These are phyloP conservation scores for Exophiala sp. DNA, from an alignment of 2,329 filamentous ascomycete genomes.

Conservation along the genomic window DNA sequence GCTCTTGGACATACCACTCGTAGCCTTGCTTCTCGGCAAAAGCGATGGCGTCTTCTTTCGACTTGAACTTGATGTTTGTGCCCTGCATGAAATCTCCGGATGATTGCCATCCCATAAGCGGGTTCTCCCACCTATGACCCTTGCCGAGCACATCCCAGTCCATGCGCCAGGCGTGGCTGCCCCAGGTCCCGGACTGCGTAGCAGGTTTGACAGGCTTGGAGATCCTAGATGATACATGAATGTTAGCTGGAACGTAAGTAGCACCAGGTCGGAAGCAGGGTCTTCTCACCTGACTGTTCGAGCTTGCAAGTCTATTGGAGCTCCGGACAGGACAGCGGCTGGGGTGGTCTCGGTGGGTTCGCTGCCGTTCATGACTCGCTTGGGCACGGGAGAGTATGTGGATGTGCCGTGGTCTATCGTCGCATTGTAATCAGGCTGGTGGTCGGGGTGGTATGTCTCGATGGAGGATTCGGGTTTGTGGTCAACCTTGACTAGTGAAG, in stretches of 20 bases:
- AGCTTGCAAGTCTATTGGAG: conserved; percentile 88
- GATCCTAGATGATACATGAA: conserved; percentile 59
- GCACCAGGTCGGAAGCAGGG: not conserved
- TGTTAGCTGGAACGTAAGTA: conserved; percentile 6
- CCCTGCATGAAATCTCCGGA: conserved; percentile 94
- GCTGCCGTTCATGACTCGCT: conserved; percentile 83
- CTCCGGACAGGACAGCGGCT: conserved; percentile 84
- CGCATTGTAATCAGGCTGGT: conserved; percentile 77
- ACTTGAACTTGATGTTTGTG: conserved; percentile 83
- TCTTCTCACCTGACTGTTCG: conserved; percentile 78
- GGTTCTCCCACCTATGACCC: conserved; percentile 97
- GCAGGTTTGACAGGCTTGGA: conserved; percentile 90
- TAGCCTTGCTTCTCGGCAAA: conserved; percentile 99
- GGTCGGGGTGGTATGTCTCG: conserved; percentile 52
- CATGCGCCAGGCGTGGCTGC: conserved; percentile 86
- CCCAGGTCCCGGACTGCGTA: conserved; percentile 89
- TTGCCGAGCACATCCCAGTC: conserved; percentile 94
- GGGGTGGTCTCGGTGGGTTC: conserved; percentile 72
- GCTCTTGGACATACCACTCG: conserved; percentile 98
- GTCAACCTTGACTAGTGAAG: conserved; percentile 42
- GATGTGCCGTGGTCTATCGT: conserved; percentile 85
- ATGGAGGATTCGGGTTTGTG: conserved; percentile 45
- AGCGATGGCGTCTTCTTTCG: conserved; percentile 87
- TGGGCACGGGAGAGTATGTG: conserved; percentile 85
- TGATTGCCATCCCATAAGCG: conserved; percentile 97